Conservation (phyloP, 306 rosid genomes). For the Cucurbita moschata region DNA sequence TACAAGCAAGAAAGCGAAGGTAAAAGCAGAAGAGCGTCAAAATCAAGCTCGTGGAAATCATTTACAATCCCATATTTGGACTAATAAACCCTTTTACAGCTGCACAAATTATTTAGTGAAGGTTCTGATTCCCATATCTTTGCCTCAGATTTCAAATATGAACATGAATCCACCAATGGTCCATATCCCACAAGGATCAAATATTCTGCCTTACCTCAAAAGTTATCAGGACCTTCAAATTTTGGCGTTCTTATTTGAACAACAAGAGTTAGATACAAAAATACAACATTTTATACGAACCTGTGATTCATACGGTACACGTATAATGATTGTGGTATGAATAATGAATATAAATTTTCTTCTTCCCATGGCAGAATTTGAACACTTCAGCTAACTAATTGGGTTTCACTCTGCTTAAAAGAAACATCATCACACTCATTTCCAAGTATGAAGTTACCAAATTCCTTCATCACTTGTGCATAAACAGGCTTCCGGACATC, state of each 20-base stretch:
- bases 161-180: background rate
- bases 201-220: background rate
- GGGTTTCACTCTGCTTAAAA: background rate
- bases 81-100: background rate
- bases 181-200: background rate
- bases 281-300: background rate
- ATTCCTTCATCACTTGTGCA: slow-evolving; percentile 37
- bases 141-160: background rate
- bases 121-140: slow-evolving; percentile 2
- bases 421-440: background rate
- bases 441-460: background rate
- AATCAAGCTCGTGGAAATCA: background rate
- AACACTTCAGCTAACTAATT: background rate
- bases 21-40: background rate
- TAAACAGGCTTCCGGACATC: slow-evolving; percentile 81
- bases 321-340: background rate
- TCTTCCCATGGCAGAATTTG: background rate
- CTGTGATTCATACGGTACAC: background rate
- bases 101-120: background rate
- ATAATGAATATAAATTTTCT: background rate
- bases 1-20: background rate
- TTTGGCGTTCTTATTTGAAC: background rate
- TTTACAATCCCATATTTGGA: background rate
- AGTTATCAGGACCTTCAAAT: background rate
- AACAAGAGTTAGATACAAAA: background rate